These are phyloP conservation scores for Agaricales sp. DNA, from an alignment of 1,284 basidiomycete genomes.

Conservation along the genomic window DNA sequence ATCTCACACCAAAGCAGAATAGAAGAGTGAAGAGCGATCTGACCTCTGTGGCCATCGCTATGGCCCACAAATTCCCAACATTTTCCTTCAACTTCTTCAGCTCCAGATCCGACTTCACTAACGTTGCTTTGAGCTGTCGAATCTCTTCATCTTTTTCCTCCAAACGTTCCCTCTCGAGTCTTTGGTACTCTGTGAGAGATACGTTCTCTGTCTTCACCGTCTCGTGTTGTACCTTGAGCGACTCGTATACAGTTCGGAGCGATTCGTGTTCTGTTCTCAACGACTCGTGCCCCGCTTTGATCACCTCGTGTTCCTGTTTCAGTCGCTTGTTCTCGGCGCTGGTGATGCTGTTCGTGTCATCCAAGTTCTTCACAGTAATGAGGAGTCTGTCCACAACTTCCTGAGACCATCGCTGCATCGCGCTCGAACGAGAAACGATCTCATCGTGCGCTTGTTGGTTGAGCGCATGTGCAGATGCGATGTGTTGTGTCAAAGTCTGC, in stretches of 20 bases:
- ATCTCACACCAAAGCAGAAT: no score
- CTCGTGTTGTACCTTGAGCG: no score
- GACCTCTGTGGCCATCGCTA: neutral
- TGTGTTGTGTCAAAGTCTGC: neutral
- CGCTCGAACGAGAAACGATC: neutral
- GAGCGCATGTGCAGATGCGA: neutral
- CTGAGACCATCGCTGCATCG: neutral
- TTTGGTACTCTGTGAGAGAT: no score
- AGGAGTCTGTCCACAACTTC: neutral
- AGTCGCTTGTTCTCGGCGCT: no score
- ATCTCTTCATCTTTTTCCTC: neutral
- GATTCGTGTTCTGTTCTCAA: no score
- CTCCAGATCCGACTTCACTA: neutral
- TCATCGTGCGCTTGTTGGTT: neutral
- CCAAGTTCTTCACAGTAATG: neutral
- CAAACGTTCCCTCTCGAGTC: no score
- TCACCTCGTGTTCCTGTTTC: no score
- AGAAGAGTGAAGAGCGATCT: no score
- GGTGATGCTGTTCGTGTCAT: no score
- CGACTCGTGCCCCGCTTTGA: no score
- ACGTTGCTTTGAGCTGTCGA: neutral
- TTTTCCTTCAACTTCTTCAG: neutral
- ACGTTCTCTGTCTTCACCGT: no score
- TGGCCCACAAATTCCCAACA: neutral
- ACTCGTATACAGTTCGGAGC: no score